Conservation (phyloP, 83 land plant species). For the Thuja plicata region DNA sequence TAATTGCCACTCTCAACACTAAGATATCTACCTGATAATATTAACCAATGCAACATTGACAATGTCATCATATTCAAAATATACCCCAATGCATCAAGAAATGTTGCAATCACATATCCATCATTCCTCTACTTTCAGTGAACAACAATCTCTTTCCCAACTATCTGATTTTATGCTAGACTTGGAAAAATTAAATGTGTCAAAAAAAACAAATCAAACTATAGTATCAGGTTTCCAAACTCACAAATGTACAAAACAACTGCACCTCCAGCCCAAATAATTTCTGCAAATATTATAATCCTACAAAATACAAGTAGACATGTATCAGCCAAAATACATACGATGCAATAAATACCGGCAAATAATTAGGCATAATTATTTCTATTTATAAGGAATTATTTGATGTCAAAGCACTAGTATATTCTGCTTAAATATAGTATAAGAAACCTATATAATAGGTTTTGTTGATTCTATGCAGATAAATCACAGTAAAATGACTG, state of each 20-base stretch:
- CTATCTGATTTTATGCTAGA: not conserved
- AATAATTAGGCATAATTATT: not conserved
- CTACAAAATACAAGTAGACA: conserved; percentile 4
- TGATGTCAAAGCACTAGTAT: not conserved
- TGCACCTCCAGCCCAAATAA: conserved; percentile 10
- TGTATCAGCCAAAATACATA: not conserved
- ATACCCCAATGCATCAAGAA: not conserved
- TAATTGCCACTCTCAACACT: not conserved
- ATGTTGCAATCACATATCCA: not conserved
- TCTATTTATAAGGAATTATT: not conserved
- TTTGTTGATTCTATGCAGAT: not conserved
- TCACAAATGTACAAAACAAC: conserved; percentile 14
- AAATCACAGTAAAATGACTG: not conserved
- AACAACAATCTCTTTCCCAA: not conserved
- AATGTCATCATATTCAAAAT: not conserved
- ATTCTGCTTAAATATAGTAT: not conserved
- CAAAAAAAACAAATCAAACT: not conserved
- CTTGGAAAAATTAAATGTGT: not conserved
- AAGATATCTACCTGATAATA: not conserved
- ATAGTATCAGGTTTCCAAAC: not conserved
- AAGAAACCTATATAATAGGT: not conserved
- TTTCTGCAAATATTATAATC: conserved; percentile 6
- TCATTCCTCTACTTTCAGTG: not conserved
- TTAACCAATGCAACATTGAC: not conserved
- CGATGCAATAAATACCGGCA: not conserved